Evolutionary conservation across 345 rosid species (phyloP).

Genomic region (Pseudoturritis turrita): DNA sequence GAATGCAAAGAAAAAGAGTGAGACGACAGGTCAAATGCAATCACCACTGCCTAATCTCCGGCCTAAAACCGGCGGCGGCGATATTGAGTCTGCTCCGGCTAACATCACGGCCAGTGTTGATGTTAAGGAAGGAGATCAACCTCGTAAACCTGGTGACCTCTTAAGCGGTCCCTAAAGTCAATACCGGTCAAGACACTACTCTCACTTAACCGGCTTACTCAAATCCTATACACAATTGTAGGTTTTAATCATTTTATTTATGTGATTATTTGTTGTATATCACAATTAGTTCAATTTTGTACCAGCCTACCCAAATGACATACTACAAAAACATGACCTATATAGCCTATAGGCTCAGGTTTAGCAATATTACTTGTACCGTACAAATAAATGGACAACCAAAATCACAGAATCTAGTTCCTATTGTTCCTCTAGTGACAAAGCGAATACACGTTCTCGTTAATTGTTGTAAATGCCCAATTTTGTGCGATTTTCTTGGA

Average conservation of each 20-base stretch:
- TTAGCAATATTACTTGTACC: background rate
- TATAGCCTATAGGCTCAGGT: background rate
- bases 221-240: background rate
- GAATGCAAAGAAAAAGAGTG: conserved; percentile 57
- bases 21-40: conserved; percentile 12
- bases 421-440: too few species aligned
- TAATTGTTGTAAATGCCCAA: too few species aligned
- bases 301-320: background rate
- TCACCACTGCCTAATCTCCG: background rate
- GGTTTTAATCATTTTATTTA: conserved; percentile 1
- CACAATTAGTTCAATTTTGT: conserved; percentile 16
- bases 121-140: conserved; percentile 22
- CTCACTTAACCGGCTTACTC: conserved; percentile 2
- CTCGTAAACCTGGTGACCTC: conserved; percentile 25
- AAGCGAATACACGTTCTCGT: too few species aligned
- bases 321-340: background rate
- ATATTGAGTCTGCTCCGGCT: conserved; percentile 39
- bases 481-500: too few species aligned
- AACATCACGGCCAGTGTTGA: conserved; percentile 53
- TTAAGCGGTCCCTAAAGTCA: conserved; percentile 16
- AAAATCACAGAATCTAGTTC: too few species aligned
- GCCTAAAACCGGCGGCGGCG: conserved; percentile 14
- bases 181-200: background rate
- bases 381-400: too few species aligned
- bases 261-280: conserved; percentile 20